phyloP scores from a whole-genome alignment of 148 eudicot species.

The Rhododendron simsii region DNA sequence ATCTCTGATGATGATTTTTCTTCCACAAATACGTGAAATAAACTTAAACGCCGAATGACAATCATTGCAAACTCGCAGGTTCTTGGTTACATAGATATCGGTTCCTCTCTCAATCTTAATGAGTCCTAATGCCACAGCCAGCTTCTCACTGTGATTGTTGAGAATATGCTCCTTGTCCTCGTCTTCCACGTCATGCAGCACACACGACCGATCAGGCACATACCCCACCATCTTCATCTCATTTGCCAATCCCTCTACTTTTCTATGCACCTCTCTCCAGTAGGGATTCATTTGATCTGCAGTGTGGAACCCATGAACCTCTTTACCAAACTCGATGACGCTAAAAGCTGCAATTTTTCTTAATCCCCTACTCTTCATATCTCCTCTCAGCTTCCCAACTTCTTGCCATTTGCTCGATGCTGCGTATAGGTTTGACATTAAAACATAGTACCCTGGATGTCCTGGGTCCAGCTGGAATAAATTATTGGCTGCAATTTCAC shows the following conservation, averaged over 20 bases:
- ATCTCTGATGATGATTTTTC: constrained; percentile 20
- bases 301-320: constrained; percentile 35
- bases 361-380: constrained; percentile 33
- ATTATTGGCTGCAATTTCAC: constrained; percentile 27
- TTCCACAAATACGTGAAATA: constrained; percentile 15
- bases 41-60: constrained; percentile 19
- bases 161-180: constrained; percentile 18
- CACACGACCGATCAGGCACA: constrained; percentile 22
- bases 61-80: constrained; percentile 25
- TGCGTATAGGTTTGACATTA: constrained; percentile 45
- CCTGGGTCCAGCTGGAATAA: constrained; percentile 39
- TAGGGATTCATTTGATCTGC: constrained; percentile 30
- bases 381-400: constrained; percentile 22
- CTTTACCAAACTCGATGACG: constrained; percentile 36
- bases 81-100: constrained; percentile 15
- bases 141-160: constrained; percentile 20
- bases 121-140: constrained; percentile 23
- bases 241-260: constrained; percentile 23
- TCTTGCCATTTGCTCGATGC: constrained; percentile 33
- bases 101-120: constrained; percentile 10
- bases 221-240: constrained; percentile 33
- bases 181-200: constrained; percentile 22
- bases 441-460: constrained; percentile 39
- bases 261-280: constrained; percentile 16
- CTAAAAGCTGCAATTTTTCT: constrained; percentile 42